Evolutionary conservation across 148 eudicot genomes (phyloP).

Genomic region (Pouteria glomerata): DNA sequence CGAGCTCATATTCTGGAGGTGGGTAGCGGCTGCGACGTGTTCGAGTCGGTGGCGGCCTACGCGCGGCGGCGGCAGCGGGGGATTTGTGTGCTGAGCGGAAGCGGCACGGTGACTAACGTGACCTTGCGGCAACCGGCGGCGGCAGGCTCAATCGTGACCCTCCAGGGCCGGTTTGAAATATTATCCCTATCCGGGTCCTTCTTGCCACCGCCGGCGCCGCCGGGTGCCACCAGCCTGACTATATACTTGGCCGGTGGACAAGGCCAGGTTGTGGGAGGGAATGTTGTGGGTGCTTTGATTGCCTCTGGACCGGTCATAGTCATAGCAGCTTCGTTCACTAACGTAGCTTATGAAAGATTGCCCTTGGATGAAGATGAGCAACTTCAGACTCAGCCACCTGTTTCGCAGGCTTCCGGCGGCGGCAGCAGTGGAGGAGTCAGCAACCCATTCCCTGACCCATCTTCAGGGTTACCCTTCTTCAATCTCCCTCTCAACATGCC

Average conservation of each 20-base stretch:
- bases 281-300: slow-evolving; percentile 49
- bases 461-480: slow-evolving; percentile 41
- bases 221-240: slow-evolving; percentile 45
- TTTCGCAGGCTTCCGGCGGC: slow-evolving; percentile 1
- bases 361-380: slow-evolving; percentile 45
- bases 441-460: slow-evolving; percentile 28
- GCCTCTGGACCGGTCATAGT: slow-evolving; percentile 49
- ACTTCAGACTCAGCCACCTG: slow-evolving; percentile 21
- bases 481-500: slow-evolving; percentile 36
- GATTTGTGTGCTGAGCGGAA: slow-evolving; percentile 39
- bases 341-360: slow-evolving; percentile 46
- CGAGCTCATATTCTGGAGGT: slow-evolving; percentile 52
- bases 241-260: slow-evolving; percentile 48
- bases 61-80: slow-evolving; percentile 45
- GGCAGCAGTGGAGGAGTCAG: slow-evolving; percentile 14
- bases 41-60: slow-evolving; percentile 40
- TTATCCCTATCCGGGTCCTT: slow-evolving; percentile 46
- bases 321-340: slow-evolving; percentile 44
- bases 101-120: slow-evolving; percentile 52
- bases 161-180: slow-evolving; percentile 53
- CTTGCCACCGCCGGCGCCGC: slow-evolving; percentile 51
- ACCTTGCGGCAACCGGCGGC: slow-evolving; percentile 40
- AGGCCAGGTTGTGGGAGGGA: slow-evolving; percentile 51
- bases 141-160: slow-evolving; percentile 29
- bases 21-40: slow-evolving; percentile 41